Conservation (phyloP, 164 flowering plant species). For the Liquidambar formosana region DNA sequence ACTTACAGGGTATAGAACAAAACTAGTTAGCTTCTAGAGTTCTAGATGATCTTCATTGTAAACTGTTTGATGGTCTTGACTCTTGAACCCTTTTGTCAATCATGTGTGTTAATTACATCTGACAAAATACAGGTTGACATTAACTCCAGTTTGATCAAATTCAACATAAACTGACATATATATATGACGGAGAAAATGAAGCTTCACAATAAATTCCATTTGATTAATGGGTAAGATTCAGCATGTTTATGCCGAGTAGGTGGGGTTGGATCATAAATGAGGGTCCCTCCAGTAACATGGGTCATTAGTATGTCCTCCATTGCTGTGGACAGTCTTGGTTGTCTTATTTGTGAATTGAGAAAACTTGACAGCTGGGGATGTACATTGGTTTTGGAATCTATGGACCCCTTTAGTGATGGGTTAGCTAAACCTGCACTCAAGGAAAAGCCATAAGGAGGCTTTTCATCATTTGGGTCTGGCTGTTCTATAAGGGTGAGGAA, state of each 20-base stretch:
- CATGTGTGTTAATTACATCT: neutral
- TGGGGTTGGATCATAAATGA: neutral
- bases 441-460: neutral
- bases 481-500: neutral
- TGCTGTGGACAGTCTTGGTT: neutral
- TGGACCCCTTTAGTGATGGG: neutral
- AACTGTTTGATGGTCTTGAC: neutral
- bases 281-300: constrained; percentile 4
- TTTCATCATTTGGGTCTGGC: neutral
- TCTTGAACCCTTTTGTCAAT: too few relatives aligned
- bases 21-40: neutral
- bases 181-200: neutral
- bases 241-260: neutral
- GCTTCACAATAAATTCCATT: neutral
- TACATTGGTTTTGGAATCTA: neutral
- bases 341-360: neutral
- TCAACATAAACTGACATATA: neutral
- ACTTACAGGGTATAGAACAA: neutral
- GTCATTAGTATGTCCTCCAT: neutral
- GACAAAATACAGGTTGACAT: neutral
- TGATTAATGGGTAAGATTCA: neutral
- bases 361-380: constrained; percentile 9
- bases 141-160: neutral
- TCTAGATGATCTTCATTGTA: neutral
- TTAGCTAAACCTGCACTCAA: neutral